Percentiles rank a stretch among this genome's conserved stretches.
Evolutionary conservation across 352 stramenopile genomes (phyloP).

Genomic region (Phytopythium vexans): DNA sequence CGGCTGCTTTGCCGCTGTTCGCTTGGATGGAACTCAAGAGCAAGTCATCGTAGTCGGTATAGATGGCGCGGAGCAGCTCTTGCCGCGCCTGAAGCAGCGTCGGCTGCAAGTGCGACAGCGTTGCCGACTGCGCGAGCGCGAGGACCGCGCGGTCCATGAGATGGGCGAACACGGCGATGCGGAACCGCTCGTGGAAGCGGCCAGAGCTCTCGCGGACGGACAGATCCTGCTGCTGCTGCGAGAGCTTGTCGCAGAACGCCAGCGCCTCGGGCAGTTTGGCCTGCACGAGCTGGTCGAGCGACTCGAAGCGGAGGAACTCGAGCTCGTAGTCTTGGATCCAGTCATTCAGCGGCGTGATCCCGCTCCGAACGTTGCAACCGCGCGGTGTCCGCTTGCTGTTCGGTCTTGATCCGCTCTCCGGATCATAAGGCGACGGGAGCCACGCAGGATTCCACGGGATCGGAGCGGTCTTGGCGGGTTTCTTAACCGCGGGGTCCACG

Average conservation of each 20-base stretch:
- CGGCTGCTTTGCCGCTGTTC: background rate
- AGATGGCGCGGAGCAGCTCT: slow-evolving; percentile 45
- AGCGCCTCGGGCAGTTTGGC: slow-evolving; percentile 51
- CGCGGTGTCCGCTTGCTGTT: background rate
- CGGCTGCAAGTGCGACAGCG: slow-evolving; percentile 21
- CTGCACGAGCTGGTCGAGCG: slow-evolving; percentile 38
- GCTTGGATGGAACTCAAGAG: no score
- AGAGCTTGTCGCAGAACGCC: slow-evolving; percentile 39
- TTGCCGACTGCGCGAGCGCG: slow-evolving; percentile 25
- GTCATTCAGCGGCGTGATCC: slow-evolving; percentile 23
- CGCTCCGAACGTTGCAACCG: slow-evolving; percentile 2
- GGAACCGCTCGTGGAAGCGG: slow-evolving; percentile 36
- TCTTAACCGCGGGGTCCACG: background rate
- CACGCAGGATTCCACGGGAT: slow-evolving; percentile 35
- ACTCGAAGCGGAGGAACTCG: slow-evolving; percentile 43
- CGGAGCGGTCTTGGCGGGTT: background rate
- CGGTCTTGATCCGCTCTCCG: background rate
- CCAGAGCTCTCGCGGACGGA: slow-evolving; percentile 8
- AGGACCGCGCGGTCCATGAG: slow-evolving; percentile 38
- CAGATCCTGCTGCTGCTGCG: slow-evolving; percentile 13
- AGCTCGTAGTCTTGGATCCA: slow-evolving; percentile 48
- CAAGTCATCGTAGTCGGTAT: slow-evolving; percentile 33
- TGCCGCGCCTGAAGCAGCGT: slow-evolving; percentile 29
- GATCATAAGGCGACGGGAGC: slow-evolving; percentile 5
- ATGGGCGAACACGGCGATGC: slow-evolving; percentile 39